phyloP scores from a whole-genome alignment of 139 green algal species.

The Penium margaritaceum region DNA sequence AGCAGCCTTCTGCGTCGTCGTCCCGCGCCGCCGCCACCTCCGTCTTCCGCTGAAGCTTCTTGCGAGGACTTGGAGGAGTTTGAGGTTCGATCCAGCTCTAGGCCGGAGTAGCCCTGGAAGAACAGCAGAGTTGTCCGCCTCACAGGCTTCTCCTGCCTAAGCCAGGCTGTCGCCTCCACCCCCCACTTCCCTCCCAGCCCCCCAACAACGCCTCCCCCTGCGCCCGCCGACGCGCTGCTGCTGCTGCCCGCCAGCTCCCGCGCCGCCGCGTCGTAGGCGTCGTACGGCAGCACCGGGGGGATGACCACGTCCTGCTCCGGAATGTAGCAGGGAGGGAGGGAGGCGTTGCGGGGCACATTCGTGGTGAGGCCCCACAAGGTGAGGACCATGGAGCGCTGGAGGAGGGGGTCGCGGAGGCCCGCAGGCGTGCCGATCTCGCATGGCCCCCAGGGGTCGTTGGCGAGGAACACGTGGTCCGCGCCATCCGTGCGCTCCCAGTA shows the following conservation, averaged over 20 bases:
- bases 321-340: conserved; percentile 42
- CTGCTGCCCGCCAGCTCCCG: neutral
- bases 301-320: conserved; percentile 38
- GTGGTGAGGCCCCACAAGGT: conserved; percentile 6
- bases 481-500: conserved; percentile 58
- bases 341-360: neutral
- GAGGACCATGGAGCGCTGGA: neutral
- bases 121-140: conserved; percentile 6
- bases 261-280: neutral
- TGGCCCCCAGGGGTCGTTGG: conserved; percentile 57
- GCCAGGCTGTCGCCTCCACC: too few species aligned
- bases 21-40: conserved; percentile 9
- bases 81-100: neutral
- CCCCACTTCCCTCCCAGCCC: too few species aligned
- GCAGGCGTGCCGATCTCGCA: conserved; percentile 45
- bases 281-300: conserved; percentile 8
- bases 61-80: too few species aligned
- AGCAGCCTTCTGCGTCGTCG: neutral
- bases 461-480: conserved; percentile 60
- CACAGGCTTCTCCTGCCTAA: neutral
- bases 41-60: conserved; percentile 41
- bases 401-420: conserved; percentile 7
- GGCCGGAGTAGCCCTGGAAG: neutral
- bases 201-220: too few species aligned
- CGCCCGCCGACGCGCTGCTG: too few species aligned